These are phyloP conservation scores for Phaeosphaeriaceae sp. DNA, from an alignment of 2,329 filamentous ascomycete species.

Conservation along the genomic window DNA sequence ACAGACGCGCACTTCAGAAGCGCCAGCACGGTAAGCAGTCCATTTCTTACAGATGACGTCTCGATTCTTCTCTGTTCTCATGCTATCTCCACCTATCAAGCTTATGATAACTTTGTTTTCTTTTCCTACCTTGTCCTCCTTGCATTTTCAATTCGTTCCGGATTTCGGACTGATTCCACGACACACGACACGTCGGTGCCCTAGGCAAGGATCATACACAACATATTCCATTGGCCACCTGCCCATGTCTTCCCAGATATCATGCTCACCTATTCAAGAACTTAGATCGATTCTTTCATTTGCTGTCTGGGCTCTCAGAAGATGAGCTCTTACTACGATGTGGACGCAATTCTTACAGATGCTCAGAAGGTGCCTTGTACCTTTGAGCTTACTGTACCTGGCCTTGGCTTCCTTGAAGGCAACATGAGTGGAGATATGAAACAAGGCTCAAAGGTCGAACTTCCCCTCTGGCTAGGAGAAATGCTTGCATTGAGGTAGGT, in stretches of 20 bases:
- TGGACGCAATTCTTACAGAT: constrained; percentile 84
- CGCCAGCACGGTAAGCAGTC: constrained; percentile 26
- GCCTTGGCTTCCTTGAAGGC: constrained; percentile 88
- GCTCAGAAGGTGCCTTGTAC: constrained; percentile 96
- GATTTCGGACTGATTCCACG: constrained; percentile 21
- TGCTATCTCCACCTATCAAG: constrained; percentile 3
- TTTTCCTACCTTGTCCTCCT: constrained; percentile 16
- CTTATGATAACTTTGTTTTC: no score
- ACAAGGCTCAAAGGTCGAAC: constrained; percentile 76
- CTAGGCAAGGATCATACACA: constrained; percentile 6
- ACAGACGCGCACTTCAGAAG: constrained; percentile 39
- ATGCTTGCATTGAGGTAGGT: constrained; percentile 77
- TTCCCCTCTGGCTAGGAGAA: constrained; percentile 93
- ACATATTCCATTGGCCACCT: constrained; percentile 3
- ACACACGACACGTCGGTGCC: constrained; percentile 32
- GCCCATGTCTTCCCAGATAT: neutral
- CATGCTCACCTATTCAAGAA: neutral
- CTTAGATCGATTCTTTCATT: neutral
- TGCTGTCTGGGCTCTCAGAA: neutral
- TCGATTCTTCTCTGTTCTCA: constrained; percentile 4
- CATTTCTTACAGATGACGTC: neutral
- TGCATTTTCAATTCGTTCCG: constrained; percentile 23
- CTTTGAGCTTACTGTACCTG: constrained; percentile 87
- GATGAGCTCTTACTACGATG: constrained; percentile 77
- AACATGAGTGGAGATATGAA: constrained; percentile 77